Base-by-base conservation (phyloP, 257 asterid species). In the Fraxinus cuspidata region DNA sequence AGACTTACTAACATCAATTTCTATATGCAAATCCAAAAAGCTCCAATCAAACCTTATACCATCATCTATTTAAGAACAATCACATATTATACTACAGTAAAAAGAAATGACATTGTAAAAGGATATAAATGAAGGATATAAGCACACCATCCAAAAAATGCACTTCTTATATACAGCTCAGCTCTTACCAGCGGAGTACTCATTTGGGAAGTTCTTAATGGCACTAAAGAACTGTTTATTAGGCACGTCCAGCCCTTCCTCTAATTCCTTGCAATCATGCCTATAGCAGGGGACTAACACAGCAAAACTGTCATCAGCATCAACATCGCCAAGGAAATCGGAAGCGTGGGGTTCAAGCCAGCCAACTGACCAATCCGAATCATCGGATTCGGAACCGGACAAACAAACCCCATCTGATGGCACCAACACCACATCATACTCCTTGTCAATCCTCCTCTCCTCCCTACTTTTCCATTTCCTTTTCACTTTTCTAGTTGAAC, bases 341-440 rank as follows among this genome's bases (percentile, higher is more conserved):
- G 97, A 91, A 79, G 94, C 90, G 69, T 91, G 98, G 0, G 97
- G 96, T 81, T 94, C 98, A 81, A 90, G 85, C 98, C 98, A 94
- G 92, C 98, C 98, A 4, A 94, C 83, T 5, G 98, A 92, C 98
- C 98, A 92, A 79, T 94, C 98, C 0, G 97, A 92, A 71, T 94
- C 98, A 76, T 91, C 96, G 8, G 97, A 91, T 82, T 92, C 97
- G 0, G 97, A 92, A 27, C 94, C 97, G 10, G 98, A 94, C 70
- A 94, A 87, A 76, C 96, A 82, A 80, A 87, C 95, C 75, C 97
- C 97, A 71, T 94, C 98, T 0, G 98, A 92, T 31, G 97, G 97
- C 28, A 94, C 97, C 91, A 94, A 77, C 40, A 94, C 95, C 51
- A 86, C 84, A 85, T 94, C 96, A 70, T 89, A 90, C 80, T 94